phyloP scores from a whole-genome alignment of 768 basidiomycete genomes.

The Boletus rubescentipes region DNA sequence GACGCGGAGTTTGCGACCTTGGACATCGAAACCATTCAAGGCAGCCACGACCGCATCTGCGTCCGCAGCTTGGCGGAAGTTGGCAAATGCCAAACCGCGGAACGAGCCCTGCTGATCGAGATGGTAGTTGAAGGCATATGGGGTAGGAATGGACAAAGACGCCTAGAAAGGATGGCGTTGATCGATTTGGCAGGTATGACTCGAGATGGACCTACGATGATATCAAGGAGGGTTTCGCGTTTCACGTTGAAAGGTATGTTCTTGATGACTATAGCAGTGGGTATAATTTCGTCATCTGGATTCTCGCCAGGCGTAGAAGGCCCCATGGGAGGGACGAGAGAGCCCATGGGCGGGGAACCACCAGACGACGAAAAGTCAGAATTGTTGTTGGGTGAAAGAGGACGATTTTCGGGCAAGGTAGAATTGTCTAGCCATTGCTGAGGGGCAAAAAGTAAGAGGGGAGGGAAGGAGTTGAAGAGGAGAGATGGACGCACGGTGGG shows the following conservation, averaged over 20 bases:
- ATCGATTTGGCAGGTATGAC: conserved; percentile 7
- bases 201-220: conserved; percentile 69
- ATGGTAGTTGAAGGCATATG: conserved; percentile 99
- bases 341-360: conserved; percentile 67
- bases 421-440: conserved; percentile 88
- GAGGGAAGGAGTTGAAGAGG: conserved; percentile 20
- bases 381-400: conserved; percentile 82
- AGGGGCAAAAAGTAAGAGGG: conserved; percentile 23
- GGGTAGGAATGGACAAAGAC: conserved; percentile 90
- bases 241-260: conserved; percentile 99
- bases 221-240: conserved; percentile 92
- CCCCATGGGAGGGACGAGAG: conserved; percentile 42
- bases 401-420: conserved; percentile 61
- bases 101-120: conserved; percentile 95
- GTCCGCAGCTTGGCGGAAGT: conserved; percentile 88
- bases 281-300: conserved; percentile 89
- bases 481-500: conserved; percentile 58
- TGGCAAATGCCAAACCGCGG: conserved; percentile 97
- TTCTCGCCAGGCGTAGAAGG: conserved; percentile 52
- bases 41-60: conserved; percentile 96
- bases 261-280: conserved; percentile 99
- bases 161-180: conserved; percentile 46
- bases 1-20: conserved; percentile 95
- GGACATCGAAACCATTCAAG: conserved; percentile 93
- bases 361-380: conserved; percentile 88